These are phyloP conservation scores for Gentiana macrophylla DNA, from an alignment of 257 asterid species.

Conservation along the genomic window DNA sequence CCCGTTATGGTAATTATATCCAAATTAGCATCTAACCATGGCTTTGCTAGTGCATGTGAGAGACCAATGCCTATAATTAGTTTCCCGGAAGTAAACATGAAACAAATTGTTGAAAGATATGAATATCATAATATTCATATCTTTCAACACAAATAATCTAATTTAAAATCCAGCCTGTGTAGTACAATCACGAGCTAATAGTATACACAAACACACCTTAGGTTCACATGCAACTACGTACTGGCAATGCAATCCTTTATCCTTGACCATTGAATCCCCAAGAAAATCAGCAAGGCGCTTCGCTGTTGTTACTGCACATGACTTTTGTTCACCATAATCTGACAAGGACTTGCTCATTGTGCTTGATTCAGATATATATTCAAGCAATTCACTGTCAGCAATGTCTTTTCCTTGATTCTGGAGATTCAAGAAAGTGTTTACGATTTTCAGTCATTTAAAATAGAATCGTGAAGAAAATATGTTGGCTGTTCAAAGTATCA, in stretches of 20 bases:
- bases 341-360: constrained; percentile 98
- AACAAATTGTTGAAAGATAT: too few species aligned
- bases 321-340: constrained; percentile 91
- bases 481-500: not conserved
- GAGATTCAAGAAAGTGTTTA: constrained; percentile 14
- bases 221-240: constrained; percentile 98
- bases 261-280: constrained; percentile 96
- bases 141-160: constrained; percentile 2
- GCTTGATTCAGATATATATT: constrained; percentile 95
- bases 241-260: constrained; percentile 94
- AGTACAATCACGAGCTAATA: constrained; percentile 1
- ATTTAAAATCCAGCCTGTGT: not conserved
- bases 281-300: constrained; percentile 95
- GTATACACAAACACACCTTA: constrained; percentile 43
- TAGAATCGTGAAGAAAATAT: not conserved
- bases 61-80: not conserved
- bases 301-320: constrained; percentile 97
- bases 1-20: not conserved
- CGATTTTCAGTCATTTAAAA: constrained; percentile 3
- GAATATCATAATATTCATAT: too few species aligned
- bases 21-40: not conserved
- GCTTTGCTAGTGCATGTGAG: not conserved
- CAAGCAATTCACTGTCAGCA: constrained; percentile 88
- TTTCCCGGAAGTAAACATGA: not conserved
- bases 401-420: constrained; percentile 93